Evolutionary conservation across 495 filamentous ascomycete genomes (phyloP), one percentile per base, ranked within the genome.

Genomic region (Penicillium subrubescens): DNA sequence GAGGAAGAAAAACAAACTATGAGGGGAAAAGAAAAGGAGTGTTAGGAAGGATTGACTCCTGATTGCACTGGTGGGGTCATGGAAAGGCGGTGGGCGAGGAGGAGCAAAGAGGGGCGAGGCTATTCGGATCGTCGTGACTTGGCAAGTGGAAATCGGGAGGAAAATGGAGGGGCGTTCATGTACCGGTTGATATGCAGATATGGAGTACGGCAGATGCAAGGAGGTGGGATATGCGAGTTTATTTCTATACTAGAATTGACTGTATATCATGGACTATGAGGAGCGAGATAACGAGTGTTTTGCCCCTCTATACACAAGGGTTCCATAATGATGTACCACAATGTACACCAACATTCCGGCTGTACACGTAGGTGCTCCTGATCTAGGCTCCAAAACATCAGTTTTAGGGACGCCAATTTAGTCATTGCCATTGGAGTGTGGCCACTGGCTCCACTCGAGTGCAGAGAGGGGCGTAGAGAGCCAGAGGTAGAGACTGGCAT

Each of bases 51-150:
- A 37, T 59, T 34, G 64, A 64, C 69, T 67, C 68, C 66, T 70
- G 71, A 71, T 57, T 62, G 51, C 31, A 31, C 39, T 73, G 65
- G 74, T 69, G 74, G 68, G 86, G 86, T 64, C 74, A 17, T 57
- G 81, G 83, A 69, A 79, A 80, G 71, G 83, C 82, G 35, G 71
- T 79, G 60, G 81, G 82, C 57, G 82, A 83, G 35, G 80, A 63
- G 72, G 73, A 62, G 25, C 25, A 27, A 43, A 81, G 63, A 72
- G 73, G 63, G 71, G 69, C 62, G 71, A 74, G 69, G 71, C 65
- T 72, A 74, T 74, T 73, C 71, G 61, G 63, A 72, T 66, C 57
- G 21, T 57, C 41, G 44, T 33, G 43, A 50, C 46, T 50, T 50
- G 21, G 2, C 21, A 4, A 14, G 25, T 8, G 10, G 46, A 12